Evolutionary conservation across 1,139 yeast genomes (phyloP), one percentile per base, ranked within the genome.

Genomic region (Debaryomyces singareniensis): DNA sequence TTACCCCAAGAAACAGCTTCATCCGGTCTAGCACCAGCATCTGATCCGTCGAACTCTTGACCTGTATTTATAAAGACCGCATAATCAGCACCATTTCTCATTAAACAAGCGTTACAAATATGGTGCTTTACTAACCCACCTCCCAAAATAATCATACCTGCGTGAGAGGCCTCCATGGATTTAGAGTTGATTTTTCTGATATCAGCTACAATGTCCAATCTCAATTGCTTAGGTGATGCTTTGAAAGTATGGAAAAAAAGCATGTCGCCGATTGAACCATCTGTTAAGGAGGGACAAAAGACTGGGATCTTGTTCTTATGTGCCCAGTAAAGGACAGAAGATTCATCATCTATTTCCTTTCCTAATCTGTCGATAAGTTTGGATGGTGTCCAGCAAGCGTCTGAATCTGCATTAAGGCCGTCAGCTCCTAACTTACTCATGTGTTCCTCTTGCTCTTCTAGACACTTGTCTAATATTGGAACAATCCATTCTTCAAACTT

Each of bases 1-100:
- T 91, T 91, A 39, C 99, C 99, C 99, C 99, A 91, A 28, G 95
- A 83, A 32, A 91, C 82, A 16, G 98, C 98, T 61, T 91, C 99
- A 54, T 93, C 98, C 1, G 98, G 97, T 52, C 98, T 75, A 5
- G 99, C 99, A 40, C 99, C 99, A 12, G 98, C 97, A 56, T 91
- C 99, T 11, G 96, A 85, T 30, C 98, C 98, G 51, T 91, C 99
- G 50, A 87, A 93, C 55, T 91, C 99, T 61, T 91, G 98, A 25
- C 96, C 98, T 10, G 99, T 91, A 59, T 93, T 93, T 55, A 91
- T 89, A 58, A 76, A 91, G 13, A 91, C 96, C 3, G 98, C 97
- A 51, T 79, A 86, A 55, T 91, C 99, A 14, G 99, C 98, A 45
- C 99, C 99, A 48, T 91, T 93, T 68, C 99, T 80, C 99, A 91